Conservation (phyloP, 2,329 filamentous ascomycete genomes). For the Ophiocordyceps robertsii region DNA sequence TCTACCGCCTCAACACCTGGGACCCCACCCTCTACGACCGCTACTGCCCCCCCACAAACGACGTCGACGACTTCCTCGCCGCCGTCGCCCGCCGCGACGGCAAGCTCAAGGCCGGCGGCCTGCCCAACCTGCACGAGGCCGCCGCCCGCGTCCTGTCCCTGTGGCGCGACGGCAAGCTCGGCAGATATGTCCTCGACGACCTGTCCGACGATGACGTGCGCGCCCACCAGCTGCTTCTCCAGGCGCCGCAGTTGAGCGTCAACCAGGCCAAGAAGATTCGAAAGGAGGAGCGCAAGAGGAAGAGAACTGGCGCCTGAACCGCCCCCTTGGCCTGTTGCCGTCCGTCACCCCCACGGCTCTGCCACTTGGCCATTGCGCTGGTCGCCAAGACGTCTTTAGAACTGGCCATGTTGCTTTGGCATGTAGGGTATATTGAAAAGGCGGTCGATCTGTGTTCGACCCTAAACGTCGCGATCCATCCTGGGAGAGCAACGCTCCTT, state of each 20-base stretch:
- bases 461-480: not conserved
- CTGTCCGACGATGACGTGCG: constrained; percentile 45
- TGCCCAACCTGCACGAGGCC: constrained; percentile 55
- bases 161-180: constrained; percentile 68
- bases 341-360: not conserved
- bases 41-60: constrained; percentile 66
- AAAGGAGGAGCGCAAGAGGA: constrained; percentile 42
- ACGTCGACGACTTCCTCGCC: constrained; percentile 59
- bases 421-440: constrained; percentile 7
- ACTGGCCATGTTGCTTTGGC: not conserved
- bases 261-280: constrained; percentile 56
- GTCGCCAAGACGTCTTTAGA: not conserved
- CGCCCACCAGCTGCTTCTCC: constrained; percentile 30
- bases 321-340: not conserved
- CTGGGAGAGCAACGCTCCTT: not conserved
- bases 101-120: constrained; percentile 58
- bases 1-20: constrained; percentile 67
- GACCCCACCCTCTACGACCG: constrained; percentile 47
- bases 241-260: constrained; percentile 42
- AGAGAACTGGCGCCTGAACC: constrained; percentile 10
- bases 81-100: constrained; percentile 63
- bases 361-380: not conserved
- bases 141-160: constrained; percentile 70
- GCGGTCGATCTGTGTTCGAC: not conserved
- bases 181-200: constrained; percentile 67